Conservation (phyloP, 2,329 filamentous ascomycete genomes). For the Monosporascus ibericus region DNA sequence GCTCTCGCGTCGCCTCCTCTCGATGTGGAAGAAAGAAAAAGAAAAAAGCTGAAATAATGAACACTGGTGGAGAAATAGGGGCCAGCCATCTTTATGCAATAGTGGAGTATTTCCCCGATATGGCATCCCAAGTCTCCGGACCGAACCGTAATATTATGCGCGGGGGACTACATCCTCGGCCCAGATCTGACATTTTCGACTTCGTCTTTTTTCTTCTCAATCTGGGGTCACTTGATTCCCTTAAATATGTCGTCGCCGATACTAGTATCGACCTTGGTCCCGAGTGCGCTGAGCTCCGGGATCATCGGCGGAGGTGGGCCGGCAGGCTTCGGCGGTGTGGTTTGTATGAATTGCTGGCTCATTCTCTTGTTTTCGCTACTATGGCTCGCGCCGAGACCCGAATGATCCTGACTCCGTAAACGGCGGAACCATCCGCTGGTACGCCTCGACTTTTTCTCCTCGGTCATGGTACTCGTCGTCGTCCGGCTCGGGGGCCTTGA, state of each 20-base stretch:
- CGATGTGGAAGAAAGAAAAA: neutral
- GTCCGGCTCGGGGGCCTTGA: slow-evolving; percentile 46
- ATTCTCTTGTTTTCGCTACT: slow-evolving; percentile 30
- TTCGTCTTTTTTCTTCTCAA: neutral
- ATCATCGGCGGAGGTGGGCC: slow-evolving; percentile 57
- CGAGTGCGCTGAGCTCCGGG: slow-evolving; percentile 48
- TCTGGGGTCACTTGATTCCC: slow-evolving; percentile 44
- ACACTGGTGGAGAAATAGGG: slow-evolving; percentile 17
- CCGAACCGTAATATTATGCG: neutral
- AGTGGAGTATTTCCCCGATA: too few species aligned
- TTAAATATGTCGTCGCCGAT: slow-evolving; percentile 53
- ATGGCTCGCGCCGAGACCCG: slow-evolving; percentile 13
- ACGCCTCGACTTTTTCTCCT: slow-evolving; percentile 49
- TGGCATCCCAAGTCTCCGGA: too few species aligned
- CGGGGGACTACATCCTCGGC: neutral
- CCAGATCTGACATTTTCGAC: neutral
- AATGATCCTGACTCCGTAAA: slow-evolving; percentile 33
- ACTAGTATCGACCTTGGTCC: slow-evolving; percentile 40
- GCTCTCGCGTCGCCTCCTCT: slow-evolving; percentile 7
- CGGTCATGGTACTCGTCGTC: slow-evolving; percentile 40
- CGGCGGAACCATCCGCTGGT: slow-evolving; percentile 55
- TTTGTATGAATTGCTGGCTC: slow-evolving; percentile 37
- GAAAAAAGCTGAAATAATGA: slow-evolving; percentile 8
- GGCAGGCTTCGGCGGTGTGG: slow-evolving; percentile 27
- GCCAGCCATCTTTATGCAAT: slow-evolving; percentile 5